Conservation (phyloP, 768 basidiomycete species). For the Lactifluus pinguis region DNA sequence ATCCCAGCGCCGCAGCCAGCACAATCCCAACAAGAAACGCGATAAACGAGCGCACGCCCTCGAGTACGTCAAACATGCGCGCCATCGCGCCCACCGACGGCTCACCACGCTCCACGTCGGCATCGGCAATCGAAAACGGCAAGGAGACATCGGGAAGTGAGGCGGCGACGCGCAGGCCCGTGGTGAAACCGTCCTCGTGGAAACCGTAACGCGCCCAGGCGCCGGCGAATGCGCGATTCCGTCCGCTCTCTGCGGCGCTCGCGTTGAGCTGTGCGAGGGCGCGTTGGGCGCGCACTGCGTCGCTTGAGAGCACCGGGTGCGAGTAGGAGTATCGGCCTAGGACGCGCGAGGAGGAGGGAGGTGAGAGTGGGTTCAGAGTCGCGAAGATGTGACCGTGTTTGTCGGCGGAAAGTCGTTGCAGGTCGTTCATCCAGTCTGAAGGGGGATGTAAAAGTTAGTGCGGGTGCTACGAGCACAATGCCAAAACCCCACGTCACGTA, state of each 20-base stretch:
- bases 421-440: slow-evolving; percentile 1
- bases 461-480: too few relatives aligned
- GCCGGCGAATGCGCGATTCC: slow-evolving; percentile 53
- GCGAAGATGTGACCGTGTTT: not conserved
- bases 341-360: slow-evolving; percentile 38
- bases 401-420: not conserved
- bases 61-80: not conserved
- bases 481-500: not conserved
- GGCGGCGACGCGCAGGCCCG: slow-evolving; percentile 30
- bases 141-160: not conserved
- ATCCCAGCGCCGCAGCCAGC: not conserved
- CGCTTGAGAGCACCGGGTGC: slow-evolving; percentile 54
- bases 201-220: slow-evolving; percentile 74
- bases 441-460: too few relatives aligned
- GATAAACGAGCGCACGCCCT: not conserved
- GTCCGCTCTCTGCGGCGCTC: slow-evolving; percentile 30
- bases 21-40: not conserved
- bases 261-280: slow-evolving; percentile 39
- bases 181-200: slow-evolving; percentile 70
- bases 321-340: slow-evolving; percentile 51
- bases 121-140: not conserved
- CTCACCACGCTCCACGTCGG: not conserved
- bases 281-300: slow-evolving; percentile 49
- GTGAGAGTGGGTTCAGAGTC: slow-evolving; percentile 23
- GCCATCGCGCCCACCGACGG: not conserved